Conservation (phyloP, 2,329 filamentous ascomycete genomes). For the Cadophora gregata region DNA sequence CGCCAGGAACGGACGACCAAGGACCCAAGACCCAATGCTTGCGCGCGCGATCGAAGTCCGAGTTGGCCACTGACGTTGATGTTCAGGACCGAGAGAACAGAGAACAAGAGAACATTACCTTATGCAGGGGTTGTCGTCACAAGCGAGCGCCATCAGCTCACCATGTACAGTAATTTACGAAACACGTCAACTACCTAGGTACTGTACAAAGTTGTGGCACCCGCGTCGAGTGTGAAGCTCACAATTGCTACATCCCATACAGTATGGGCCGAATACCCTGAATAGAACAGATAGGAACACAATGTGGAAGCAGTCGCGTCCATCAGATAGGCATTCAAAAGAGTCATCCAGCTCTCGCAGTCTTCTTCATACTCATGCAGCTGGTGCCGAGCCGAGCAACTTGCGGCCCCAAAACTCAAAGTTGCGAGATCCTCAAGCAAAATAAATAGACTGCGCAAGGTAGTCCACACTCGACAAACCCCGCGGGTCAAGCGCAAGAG, state of each 20-base stretch:
- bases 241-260: background rate
- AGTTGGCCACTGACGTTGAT: background rate
- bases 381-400: background rate
- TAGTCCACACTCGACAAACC: background rate
- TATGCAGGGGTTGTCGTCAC: background rate
- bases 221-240: background rate
- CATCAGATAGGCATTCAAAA: background rate
- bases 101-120: no score
- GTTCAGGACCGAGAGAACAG: no score
- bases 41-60: slow-evolving; percentile 12
- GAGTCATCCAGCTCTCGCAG: background rate
- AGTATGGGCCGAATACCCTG: background rate
- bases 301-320: background rate
- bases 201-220: background rate
- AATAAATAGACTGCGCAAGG: no score
- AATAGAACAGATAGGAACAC: background rate
- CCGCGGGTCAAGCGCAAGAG: background rate
- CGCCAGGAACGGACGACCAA: slow-evolving; percentile 3
- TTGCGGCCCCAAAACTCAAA: background rate
- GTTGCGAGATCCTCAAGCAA: background rate
- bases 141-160: background rate
- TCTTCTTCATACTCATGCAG: background rate
- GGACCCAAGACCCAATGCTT: background rate
- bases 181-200: no score
- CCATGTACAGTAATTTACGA: no score